A percentile compares a stretch with the other conserved stretches of the same genome.
Evolutionary conservation across 2,329 filamentous ascomycete genomes (phyloP).

Genomic region (Fusarium oligoseptatum): DNA sequence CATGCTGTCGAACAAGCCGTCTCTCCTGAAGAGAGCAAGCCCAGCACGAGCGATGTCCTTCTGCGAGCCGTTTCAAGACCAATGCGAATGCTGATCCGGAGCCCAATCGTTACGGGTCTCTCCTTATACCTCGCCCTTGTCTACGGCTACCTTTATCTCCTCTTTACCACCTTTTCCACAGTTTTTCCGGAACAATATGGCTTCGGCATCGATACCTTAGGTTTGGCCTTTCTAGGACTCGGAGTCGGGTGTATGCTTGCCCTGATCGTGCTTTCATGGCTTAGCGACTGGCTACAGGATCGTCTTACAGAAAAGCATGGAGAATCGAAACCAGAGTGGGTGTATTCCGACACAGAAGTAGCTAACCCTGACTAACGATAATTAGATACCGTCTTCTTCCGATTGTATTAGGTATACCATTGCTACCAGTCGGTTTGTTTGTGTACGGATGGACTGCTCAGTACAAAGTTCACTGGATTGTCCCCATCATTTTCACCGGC

Average conservation of each 20-base stretch:
- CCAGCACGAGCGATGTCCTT: not conserved
- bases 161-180: slow-evolving; percentile 17
- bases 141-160: slow-evolving; percentile 21
- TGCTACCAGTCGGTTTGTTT: slow-evolving; percentile 1
- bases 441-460: slow-evolving; percentile 18
- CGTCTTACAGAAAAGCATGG: slow-evolving; percentile 5
- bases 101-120: slow-evolving; percentile 7
- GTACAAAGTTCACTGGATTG: slow-evolving; percentile 22
- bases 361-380: too few relatives aligned
- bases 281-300: slow-evolving; percentile 13
- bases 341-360: too few relatives aligned
- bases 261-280: slow-evolving; percentile 6
- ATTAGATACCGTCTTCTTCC: slow-evolving; percentile 15
- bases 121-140: slow-evolving; percentile 19
- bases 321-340: slow-evolving; percentile 10
- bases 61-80: not conserved
- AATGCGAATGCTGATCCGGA: not conserved
- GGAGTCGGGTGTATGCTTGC: slow-evolving; percentile 6
- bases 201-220: not conserved
- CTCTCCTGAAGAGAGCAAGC: too few relatives aligned
- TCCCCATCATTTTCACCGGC: slow-evolving; percentile 23
- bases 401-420: not conserved
- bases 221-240: slow-evolving; percentile 7
- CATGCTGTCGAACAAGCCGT: not conserved
- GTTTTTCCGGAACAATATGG: slow-evolving; percentile 8